A percentile compares a stretch with the other conserved stretches of the same genome.
Conservation (phyloP, 768 basidiomycete genomes). For the Trametes cubensis region DNA sequence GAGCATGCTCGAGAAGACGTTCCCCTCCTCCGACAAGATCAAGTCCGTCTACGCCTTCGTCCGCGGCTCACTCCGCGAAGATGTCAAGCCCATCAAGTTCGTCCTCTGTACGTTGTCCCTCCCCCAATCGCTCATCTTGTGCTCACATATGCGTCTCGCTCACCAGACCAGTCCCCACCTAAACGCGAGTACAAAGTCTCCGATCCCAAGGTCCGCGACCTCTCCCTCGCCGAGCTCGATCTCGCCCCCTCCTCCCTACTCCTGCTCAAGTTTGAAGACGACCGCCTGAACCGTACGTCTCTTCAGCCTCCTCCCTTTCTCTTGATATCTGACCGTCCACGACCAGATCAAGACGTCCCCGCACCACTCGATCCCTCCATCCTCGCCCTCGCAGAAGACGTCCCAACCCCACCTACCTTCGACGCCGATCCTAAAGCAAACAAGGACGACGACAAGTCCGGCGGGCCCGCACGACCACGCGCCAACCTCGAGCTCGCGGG, state of each 20-base stretch:
- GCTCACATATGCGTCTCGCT: background rate
- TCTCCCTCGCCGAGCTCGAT: slow-evolving; percentile 67
- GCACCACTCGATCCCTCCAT: slow-evolving; percentile 68
- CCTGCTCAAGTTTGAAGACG: slow-evolving; percentile 74
- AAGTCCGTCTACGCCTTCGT: slow-evolving; percentile 85
- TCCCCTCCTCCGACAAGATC: slow-evolving; percentile 80
- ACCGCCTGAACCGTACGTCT: slow-evolving; percentile 63
- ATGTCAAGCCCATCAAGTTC: slow-evolving; percentile 79
- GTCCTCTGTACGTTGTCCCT: slow-evolving; percentile 64
- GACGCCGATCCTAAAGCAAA: slow-evolving; percentile 30
- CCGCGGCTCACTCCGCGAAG: slow-evolving; percentile 66
- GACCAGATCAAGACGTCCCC: slow-evolving; percentile 51
- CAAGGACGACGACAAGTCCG: slow-evolving; percentile 5
- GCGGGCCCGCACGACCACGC: slow-evolving; percentile 2
- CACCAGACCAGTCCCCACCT: slow-evolving; percentile 76
- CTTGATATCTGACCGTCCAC: background rate
- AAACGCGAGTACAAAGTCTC: slow-evolving; percentile 83
- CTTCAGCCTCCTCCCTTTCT: background rate
- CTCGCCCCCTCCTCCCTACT: slow-evolving; percentile 82
- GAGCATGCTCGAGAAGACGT: slow-evolving; percentile 76
- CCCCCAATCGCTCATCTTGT: background rate
- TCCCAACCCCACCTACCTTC: slow-evolving; percentile 58
- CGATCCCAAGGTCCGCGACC: slow-evolving; percentile 70
- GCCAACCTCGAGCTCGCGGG: slow-evolving; percentile 14
- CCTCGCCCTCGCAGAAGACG: slow-evolving; percentile 60